Evolutionary conservation across 345 rosid genomes (phyloP), one percentile per base, ranked within the genome.

Genomic region (Eucalyptus tenuipes): DNA sequence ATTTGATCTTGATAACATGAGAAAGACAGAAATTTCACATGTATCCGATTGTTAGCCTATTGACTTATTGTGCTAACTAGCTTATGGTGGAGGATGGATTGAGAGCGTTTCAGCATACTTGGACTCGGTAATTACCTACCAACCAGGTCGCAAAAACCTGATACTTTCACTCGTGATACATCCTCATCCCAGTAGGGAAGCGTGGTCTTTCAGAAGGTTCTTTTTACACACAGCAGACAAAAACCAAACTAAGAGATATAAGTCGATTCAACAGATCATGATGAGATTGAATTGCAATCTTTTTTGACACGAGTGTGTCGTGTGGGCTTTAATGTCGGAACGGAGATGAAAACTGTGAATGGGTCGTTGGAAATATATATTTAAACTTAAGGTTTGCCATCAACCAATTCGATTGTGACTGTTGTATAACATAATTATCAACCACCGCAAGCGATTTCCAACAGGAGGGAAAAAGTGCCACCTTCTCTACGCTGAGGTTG

Each of bases 401-500:
- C 33, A 7, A 64, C 75, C 75, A n/a, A n/a, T 64, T 7, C 20
- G 18, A 64, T 75, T 20, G 47, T 25, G 47, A 40, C 82, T 18
- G 45, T 10, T 42, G 47, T 40, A 0, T 37, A 2, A 40, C 47
- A 11, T 11, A 75, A 24, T 75, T 40, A 5, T 75, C 27, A 42
- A 75, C 27, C 29, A 11, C 47, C 27, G 2, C 15, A 22, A 75
- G 47, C 1, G 44, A 75, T 75, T 40, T 40, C 47, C 84, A 22
- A 1, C 84, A 6, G 84, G 44, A 40, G 84, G 84, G 42, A 75
- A 42, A 40, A 20, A 9, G 84, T 40, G 12, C 8, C 53, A 96
- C 99, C 97, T 93, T 94, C 80, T 95, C 94, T 86, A 95, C 85
- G 57, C 92, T 91, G 87, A 96, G 97, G 48, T 88, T 92, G 59